phyloP scores from a whole-genome alignment of 768 basidiomycete species.

The Cantharellus anzutake region DNA sequence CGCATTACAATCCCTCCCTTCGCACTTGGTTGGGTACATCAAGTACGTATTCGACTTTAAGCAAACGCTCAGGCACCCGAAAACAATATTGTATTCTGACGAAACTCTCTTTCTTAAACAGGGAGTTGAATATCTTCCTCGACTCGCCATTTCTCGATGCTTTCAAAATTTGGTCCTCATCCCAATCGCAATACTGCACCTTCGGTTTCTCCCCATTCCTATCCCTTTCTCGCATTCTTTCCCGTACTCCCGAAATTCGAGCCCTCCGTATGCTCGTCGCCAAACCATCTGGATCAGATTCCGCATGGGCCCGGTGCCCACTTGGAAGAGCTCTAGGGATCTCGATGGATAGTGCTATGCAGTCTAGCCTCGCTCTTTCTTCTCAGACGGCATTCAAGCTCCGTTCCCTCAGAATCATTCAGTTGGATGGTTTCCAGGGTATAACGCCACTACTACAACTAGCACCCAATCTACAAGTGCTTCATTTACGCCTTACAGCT shows the following conservation, averaged over 20 bases:
- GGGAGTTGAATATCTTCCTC: not conserved
- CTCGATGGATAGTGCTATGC: not conserved
- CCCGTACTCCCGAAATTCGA: not conserved
- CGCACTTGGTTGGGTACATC: not conserved
- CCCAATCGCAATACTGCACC: not conserved
- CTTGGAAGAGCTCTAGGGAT: not conserved
- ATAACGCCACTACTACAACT: not conserved
- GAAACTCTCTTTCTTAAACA: not conserved
- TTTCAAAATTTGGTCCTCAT: not conserved
- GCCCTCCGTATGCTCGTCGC: not conserved
- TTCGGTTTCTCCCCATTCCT: not conserved
- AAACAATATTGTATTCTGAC: too few relatives aligned
- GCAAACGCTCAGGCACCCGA: too few relatives aligned
- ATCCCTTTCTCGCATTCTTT: not conserved
- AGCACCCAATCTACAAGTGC: slow-evolving; percentile 5
- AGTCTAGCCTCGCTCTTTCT: not conserved
- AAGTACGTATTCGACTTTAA: not conserved
- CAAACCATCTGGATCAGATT: not conserved
- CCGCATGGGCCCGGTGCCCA: not conserved
- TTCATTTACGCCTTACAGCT: slow-evolving; percentile 3
- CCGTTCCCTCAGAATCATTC: not conserved
- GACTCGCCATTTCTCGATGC: not conserved
- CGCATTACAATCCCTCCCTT: not conserved
- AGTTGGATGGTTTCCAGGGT: not conserved
- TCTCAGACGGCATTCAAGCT: not conserved